A percentile compares a stretch with the other conserved stretches of the same genome.
These are phyloP conservation scores for Pythium phragmiticola DNA, from an alignment of 352 stramenopile species.

Conservation along the genomic window DNA sequence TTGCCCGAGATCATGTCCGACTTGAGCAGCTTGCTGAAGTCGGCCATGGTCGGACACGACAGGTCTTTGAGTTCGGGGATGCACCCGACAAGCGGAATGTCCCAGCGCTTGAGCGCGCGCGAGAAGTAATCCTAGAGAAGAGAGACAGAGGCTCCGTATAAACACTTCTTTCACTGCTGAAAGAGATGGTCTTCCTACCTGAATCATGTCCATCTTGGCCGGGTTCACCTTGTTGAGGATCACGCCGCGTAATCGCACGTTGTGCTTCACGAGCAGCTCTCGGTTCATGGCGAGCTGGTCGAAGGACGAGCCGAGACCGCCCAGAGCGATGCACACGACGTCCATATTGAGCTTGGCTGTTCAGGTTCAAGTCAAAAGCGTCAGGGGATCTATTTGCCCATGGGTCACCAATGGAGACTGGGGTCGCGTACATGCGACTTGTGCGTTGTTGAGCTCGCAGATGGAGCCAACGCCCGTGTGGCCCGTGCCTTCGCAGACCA, in stretches of 20 bases:
- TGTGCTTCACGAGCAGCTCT: conserved; percentile 78
- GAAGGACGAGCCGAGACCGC: conserved; percentile 81
- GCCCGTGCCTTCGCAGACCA: conserved; percentile 94
- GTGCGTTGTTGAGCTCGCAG: conserved; percentile 89
- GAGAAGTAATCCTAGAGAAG: conserved; percentile 81
- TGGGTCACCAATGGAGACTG: not conserved
- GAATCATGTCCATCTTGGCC: conserved; percentile 89
- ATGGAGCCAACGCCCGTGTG: conserved; percentile 91
- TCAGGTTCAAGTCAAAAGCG: not conserved
- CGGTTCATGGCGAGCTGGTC: conserved; percentile 86
- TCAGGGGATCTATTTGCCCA: not conserved
- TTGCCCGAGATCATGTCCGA: conserved; percentile 78
- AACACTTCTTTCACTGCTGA: too few relatives aligned
- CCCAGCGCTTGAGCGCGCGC: conserved; percentile 87
- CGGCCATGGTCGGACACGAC: conserved; percentile 81
- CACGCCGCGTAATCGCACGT: conserved; percentile 71
- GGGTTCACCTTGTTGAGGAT: conserved; percentile 90
- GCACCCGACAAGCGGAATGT: conserved; percentile 84
- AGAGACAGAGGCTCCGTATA: not conserved
- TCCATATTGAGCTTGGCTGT: conserved; percentile 79
- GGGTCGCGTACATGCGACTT: conserved; percentile 67
- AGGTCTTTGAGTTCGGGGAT: conserved; percentile 86
- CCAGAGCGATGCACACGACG: conserved; percentile 75
- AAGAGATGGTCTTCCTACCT: conserved; percentile 35
- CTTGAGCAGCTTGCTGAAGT: conserved; percentile 86